Base-by-base conservation (phyloP, 495 filamentous ascomycete genomes). In the Xylaria curta region DNA sequence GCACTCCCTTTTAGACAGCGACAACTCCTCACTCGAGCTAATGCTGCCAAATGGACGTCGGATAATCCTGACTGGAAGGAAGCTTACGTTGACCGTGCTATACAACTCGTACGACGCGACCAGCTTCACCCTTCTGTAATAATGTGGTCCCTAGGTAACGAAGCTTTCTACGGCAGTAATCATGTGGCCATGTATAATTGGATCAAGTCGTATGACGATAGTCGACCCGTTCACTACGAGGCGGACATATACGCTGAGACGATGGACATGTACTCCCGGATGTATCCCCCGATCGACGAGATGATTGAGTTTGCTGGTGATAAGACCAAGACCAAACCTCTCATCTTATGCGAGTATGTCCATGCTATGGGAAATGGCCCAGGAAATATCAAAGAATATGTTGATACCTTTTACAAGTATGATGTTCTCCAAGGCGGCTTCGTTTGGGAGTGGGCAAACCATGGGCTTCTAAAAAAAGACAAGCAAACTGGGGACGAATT, bases 321-420 rank as follows among this genome's bases (percentile, higher is more conserved):
- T 24, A 84, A 85, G 10, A 77, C 77, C 40, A 88, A 84, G 40
- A 76, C 81, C 38, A 86, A 86, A 69, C 90, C 90, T 0, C 78
- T 92, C 3, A 80, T 93, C 17, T 80, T 93, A 8, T 92, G 90
- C 73, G 91, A 93, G 75, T 93, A 89, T 70, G 87, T 82, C 1
- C 90, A 92, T 72, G 88, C 91, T 0, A 92, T 93, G 91, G 91
- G 91, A 3, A 93, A 92, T 69, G 91, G 90, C 0, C 91, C 91
- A 0, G 91, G 91, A 2, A 85, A 83, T 26, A 82, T 92, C 7
- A 83, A 89, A 75, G 91, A 92, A 71, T 93, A 93, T 71, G 82
- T 88, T 49, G 82, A 90, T 21, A 82, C 83, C 1, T 93, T 92
- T 74, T 84, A 84, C 17, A 78, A 84, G 40, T 75, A 91, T 69